Evolutionary conservation across 495 filamentous ascomycete species (phyloP).

Genomic region (Xylaria sp.): DNA sequence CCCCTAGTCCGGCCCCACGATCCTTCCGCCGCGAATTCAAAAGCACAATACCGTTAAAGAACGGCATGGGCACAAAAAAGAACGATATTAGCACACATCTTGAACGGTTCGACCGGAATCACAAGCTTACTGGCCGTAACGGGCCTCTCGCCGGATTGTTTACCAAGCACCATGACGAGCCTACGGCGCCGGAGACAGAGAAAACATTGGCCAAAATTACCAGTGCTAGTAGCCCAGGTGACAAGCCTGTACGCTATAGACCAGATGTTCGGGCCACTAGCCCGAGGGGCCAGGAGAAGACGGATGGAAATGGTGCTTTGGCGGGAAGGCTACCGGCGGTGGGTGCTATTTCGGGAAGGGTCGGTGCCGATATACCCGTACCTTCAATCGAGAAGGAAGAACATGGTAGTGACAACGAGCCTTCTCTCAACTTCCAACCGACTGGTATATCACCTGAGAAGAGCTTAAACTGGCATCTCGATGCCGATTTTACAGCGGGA

Average conservation of each 20-base stretch:
- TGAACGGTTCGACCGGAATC: slow-evolving; percentile 35
- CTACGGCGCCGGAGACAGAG: slow-evolving; percentile 44
- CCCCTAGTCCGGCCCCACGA: slow-evolving; percentile 57
- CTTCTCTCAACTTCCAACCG: slow-evolving; percentile 46
- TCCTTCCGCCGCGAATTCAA: slow-evolving; percentile 41
- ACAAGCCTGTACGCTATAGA: slow-evolving; percentile 26
- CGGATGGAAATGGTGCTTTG: neutral
- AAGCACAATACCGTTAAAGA: slow-evolving; percentile 28
- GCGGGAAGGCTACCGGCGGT: slow-evolving; percentile 6
- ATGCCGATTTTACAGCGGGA: slow-evolving; percentile 68
- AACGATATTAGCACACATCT: slow-evolving; percentile 35
- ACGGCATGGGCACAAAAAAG: slow-evolving; percentile 20
- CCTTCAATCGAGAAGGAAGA: slow-evolving; percentile 57
- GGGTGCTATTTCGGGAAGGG: neutral
- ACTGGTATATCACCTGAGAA: slow-evolving; percentile 53
- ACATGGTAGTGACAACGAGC: slow-evolving; percentile 42
- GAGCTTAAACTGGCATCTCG: slow-evolving; percentile 62
- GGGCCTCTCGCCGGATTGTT: slow-evolving; percentile 37
- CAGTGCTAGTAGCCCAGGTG: slow-evolving; percentile 43
- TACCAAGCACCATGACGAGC: slow-evolving; percentile 38
- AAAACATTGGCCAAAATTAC: slow-evolving; percentile 44
- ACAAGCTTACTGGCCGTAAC: slow-evolving; percentile 33
- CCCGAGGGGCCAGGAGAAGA: slow-evolving; percentile 27
- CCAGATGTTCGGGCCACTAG: slow-evolving; percentile 25
- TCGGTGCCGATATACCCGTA: slow-evolving; percentile 46